These are phyloP conservation scores for Phytophthora hybrid DNA, from an alignment of 352 stramenopile genomes.

Conservation along the genomic window DNA sequence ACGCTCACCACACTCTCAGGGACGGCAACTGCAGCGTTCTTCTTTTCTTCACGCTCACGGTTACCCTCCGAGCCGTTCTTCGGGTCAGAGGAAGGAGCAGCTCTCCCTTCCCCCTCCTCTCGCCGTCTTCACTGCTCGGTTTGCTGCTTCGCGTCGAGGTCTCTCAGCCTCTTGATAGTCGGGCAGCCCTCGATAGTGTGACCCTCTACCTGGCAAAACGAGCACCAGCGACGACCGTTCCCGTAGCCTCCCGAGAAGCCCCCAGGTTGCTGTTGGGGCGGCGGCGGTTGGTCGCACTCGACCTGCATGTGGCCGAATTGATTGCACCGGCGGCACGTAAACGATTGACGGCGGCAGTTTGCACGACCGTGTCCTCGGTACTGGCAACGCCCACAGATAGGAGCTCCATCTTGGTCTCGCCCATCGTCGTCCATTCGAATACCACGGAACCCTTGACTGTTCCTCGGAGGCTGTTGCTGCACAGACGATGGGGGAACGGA, in stretches of 20 bases:
- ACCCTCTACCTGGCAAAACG: background rate
- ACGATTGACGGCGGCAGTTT: background rate
- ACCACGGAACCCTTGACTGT: background rate
- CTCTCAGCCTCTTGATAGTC: background rate
- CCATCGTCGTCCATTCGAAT: background rate
- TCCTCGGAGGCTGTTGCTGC: background rate
- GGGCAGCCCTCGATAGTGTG: background rate
- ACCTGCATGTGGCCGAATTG: background rate
- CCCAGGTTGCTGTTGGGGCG: background rate
- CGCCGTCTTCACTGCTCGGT: too few species aligned
- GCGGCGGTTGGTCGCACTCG: background rate
- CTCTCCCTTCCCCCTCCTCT: too few species aligned
- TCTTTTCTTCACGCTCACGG: background rate
- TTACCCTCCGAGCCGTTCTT: background rate
- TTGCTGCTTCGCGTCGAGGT: too few species aligned
- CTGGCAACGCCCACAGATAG: slow-evolving; percentile 2
- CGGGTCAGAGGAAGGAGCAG: too few species aligned
- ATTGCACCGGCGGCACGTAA: background rate
- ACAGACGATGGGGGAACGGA: background rate
- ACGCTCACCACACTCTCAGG: background rate
- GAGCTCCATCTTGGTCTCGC: background rate
- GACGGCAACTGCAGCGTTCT: background rate
- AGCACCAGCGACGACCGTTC: background rate
- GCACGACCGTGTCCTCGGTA: background rate
- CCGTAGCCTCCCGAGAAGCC: background rate